phyloP scores from a whole-genome alignment of 2,329 filamentous ascomycete genomes.

The Fusarium avenaceum region DNA sequence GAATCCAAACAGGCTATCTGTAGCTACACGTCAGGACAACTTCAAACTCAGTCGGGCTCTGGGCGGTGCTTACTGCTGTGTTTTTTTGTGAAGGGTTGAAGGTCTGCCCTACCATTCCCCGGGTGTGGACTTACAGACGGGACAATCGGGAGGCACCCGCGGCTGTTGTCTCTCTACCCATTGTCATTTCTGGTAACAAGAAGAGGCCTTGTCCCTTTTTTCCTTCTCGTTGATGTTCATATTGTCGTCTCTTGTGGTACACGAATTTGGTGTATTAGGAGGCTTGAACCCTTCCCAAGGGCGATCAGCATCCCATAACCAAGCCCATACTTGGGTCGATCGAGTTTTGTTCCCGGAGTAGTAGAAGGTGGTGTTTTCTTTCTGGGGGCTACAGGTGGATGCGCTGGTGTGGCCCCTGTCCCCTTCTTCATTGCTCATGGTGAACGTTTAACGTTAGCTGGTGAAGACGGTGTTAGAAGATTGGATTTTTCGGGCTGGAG shows the following conservation, averaged over 20 bases:
- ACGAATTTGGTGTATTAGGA: neutral
- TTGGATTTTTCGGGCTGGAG: neutral
- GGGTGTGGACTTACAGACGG: neutral
- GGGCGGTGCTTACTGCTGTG: neutral
- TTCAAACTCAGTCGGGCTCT: neutral
- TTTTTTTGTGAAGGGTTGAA: neutral
- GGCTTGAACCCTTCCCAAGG: conserved; percentile 26
- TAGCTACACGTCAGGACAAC: neutral
- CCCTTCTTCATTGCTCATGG: conserved; percentile 6
- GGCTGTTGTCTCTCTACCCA: neutral
- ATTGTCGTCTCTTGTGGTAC: neutral
- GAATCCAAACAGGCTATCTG: neutral
- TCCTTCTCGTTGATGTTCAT: neutral
- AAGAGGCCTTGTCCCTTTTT: neutral
- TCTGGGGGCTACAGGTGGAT: neutral
- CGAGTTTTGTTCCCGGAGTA: neutral
- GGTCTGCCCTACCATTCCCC: conserved; percentile 6
- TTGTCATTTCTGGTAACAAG: neutral
- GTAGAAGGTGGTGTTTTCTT: neutral
- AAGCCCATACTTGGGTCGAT: neutral
- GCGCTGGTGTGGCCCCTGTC: neutral
- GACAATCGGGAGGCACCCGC: neutral
- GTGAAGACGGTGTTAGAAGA: neutral
- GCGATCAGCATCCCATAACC: conserved; percentile 25
- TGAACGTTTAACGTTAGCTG: neutral